A percentile compares a stretch with the other conserved stretches of the same genome.
These are phyloP conservation scores for Cyanidiococcus yangmingshanensis DNA, from an alignment of 23 red algal genomes.

Conservation along the genomic window DNA sequence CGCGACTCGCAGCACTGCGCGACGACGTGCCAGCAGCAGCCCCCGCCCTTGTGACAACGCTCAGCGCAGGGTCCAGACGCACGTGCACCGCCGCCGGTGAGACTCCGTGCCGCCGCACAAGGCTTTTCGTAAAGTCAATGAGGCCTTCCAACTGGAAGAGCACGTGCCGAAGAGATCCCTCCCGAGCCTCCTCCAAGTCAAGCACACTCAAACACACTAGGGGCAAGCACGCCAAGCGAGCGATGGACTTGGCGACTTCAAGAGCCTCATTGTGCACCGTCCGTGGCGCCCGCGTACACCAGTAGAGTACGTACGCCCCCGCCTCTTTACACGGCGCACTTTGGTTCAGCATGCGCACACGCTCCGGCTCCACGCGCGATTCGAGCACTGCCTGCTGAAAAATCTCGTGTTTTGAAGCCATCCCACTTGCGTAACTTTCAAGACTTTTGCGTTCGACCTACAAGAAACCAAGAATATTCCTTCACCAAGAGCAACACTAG, in stretches of 20 bases:
- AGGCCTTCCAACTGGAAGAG: constrained; percentile 31
- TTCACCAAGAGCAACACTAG: too few relatives aligned
- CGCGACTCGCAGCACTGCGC: neutral
- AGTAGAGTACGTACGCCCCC: constrained; percentile 22
- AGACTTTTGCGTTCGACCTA: neutral
- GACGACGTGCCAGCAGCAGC: neutral
- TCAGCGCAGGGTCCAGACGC: constrained; percentile 7
- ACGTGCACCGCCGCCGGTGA: neutral
- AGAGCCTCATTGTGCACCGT: constrained; percentile 21
- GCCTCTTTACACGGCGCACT: neutral
- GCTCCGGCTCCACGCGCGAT: constrained; percentile 19
- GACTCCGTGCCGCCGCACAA: constrained; percentile 1
- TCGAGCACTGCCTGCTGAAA: constrained; percentile 13
- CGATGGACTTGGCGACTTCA: constrained; percentile 28
- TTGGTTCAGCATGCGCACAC: constrained; percentile 1
- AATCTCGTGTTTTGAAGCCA: neutral
- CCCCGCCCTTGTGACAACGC: neutral
- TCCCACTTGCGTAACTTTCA: neutral
- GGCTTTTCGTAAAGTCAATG: constrained; percentile 8
- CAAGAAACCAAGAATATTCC: neutral
- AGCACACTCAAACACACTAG: constrained; percentile 20
- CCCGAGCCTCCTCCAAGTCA: neutral
- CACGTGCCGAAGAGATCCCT: constrained; percentile 25
- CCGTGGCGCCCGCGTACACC: constrained; percentile 3
- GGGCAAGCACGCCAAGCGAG: constrained; percentile 5